These are phyloP conservation scores for Tubosaeta sp. DNA, from an alignment of 768 basidiomycete genomes.

Conservation along the genomic window DNA sequence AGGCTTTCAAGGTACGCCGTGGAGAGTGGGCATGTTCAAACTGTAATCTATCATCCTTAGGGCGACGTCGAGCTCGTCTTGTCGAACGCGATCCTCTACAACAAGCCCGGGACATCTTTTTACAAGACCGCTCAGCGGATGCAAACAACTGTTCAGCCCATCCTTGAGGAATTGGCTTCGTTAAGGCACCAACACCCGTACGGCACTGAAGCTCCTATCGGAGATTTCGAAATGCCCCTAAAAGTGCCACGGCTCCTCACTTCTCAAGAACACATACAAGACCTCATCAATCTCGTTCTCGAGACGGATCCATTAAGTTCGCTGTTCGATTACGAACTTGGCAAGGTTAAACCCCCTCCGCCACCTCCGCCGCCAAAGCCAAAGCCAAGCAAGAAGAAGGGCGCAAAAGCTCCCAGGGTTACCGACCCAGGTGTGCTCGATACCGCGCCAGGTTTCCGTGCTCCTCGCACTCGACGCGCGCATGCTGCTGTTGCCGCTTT, in stretches of 20 bases:
- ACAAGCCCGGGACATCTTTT: conserved; percentile 66
- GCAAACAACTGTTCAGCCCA: conserved; percentile 37
- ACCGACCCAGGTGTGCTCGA: conserved; percentile 31
- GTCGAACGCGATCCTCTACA: conserved; percentile 84
- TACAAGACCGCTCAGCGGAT: conserved; percentile 69
- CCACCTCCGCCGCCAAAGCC: conserved; percentile 48
- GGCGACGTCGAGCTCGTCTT: conserved; percentile 81
- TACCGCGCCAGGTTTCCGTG: conserved; percentile 41
- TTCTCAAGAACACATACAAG: conserved; percentile 48
- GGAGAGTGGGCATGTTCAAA: neutral
- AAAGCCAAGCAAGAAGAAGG: conserved; percentile 41
- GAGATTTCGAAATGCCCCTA: conserved; percentile 73
- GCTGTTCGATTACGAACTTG: conserved; percentile 66
- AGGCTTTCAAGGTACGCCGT: conserved; percentile 60
- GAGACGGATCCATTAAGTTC: conserved; percentile 57
- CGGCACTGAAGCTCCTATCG: conserved; percentile 33
- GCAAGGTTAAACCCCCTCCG: conserved; percentile 54
- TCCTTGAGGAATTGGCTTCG: conserved; percentile 29
- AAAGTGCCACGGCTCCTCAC: conserved; percentile 52
- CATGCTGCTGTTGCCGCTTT: conserved; percentile 40
- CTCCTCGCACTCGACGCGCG: conserved; percentile 47
- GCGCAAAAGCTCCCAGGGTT: conserved; percentile 17
- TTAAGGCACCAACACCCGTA: conserved; percentile 15
- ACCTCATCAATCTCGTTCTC: conserved; percentile 52
- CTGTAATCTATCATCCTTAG: conserved; percentile 33